Base-by-base conservation (phyloP, 306 rosid genomes). In the Benincasa hispida region DNA sequence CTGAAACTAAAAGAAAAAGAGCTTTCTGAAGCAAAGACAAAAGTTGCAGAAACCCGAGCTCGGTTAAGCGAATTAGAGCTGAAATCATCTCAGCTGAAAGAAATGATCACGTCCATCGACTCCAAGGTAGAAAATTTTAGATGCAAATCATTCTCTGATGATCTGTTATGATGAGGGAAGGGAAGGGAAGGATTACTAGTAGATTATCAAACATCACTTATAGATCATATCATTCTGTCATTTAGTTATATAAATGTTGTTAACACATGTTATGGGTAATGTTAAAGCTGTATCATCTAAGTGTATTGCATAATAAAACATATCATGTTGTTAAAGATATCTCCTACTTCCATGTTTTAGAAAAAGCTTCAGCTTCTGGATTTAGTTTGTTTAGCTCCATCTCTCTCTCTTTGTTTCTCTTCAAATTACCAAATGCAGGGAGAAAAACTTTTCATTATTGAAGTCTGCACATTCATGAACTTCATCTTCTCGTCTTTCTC, bases 1-100 rank as follows among this genome's bases (percentile, higher is more conserved):
- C 77, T 93, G 88, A 80, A 79, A 63, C 50, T 70, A 61, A 93
- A 91, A 87, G 95, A 91, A 79, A 72, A 89, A 69, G 95, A 87
- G 83, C 21, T 87, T 68, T 82, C 84, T 56, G 82, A 78, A 72
- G 80, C 91, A 12, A 84, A 86, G 84, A 59, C 67, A 32, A 56
- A 56, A 47, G 87, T 89, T 50, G 85, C 87, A 10, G 84, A 82
- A 75, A 88, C 87, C 24, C 81, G 65, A 81, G 89, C 84, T 62
- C 91, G 82, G 45, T 74, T 93, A 86, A 84, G 80, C 15, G 86
- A 88, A 81, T 83, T 93, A 41, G 88, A 93, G 86, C 83, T 80
- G 70, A 84, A 86, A 83, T 82, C 88, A 72, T 70, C 84, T 28
- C 80, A 80, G 66, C 76, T 91, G 69, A 83, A 72, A 30, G 84